Conservation (phyloP, 2,329 filamentous ascomycete genomes). For the Colletotrichum sp. region DNA sequence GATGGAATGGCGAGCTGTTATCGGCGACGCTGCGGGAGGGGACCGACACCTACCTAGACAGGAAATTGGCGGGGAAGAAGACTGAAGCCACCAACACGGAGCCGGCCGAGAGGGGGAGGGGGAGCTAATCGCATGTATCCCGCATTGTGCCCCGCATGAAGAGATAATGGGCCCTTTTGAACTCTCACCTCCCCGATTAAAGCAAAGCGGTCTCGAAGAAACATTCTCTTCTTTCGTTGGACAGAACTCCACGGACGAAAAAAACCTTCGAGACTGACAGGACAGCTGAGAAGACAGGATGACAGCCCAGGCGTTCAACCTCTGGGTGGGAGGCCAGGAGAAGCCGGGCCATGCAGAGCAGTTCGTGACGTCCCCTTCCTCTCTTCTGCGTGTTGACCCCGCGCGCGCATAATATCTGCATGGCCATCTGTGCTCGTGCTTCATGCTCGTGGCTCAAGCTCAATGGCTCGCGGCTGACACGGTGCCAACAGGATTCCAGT, state of each 20-base stretch:
- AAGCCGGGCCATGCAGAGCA: conserved; percentile 44
- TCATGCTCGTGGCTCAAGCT: conserved; percentile 2
- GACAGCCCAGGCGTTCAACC: conserved; percentile 16
- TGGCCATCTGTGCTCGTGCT: conserved; percentile 20
- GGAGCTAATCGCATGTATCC: neutral
- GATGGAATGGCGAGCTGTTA: neutral
- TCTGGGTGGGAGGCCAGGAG: conserved; percentile 30
- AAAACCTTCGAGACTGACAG: conserved; percentile 1
- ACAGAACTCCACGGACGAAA: neutral
- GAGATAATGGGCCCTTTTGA: neutral
- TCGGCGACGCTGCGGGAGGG: neutral
- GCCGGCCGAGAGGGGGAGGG: conserved; percentile 2
- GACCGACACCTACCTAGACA: neutral
- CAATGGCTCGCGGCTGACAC: conserved; percentile 7
- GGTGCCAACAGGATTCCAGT: conserved; percentile 48
- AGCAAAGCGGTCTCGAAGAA: neutral
- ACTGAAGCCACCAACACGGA: neutral
- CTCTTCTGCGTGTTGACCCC: neutral
- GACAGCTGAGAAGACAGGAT: conserved; percentile 17
- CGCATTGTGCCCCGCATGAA: conserved; percentile 13
- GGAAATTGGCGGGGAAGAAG: conserved; percentile 2
- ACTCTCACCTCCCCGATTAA: neutral
- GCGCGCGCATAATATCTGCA: neutral
- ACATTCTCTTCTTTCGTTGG: neutral
- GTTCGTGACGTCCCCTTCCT: conserved; percentile 38